Evolutionary conservation across 2,329 filamentous ascomycete species (phyloP).

Genomic region (Mycogone perniciosa): DNA sequence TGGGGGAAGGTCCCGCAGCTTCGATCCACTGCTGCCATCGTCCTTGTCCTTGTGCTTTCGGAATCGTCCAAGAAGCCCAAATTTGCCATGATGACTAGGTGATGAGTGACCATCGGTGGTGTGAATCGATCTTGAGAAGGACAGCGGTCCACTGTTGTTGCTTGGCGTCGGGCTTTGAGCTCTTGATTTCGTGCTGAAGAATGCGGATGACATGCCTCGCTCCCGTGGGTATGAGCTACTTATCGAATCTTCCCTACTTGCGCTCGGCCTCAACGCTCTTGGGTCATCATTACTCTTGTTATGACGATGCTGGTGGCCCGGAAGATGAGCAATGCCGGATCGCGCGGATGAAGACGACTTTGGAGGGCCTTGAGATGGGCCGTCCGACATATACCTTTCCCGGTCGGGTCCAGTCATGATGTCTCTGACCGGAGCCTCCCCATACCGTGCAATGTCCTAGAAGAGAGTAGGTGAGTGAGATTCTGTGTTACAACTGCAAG

Average conservation of each 20-base stretch:
- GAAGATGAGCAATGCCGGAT: slow-evolving; percentile 57
- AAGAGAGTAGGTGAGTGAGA: slow-evolving; percentile 19
- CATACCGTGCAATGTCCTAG: slow-evolving; percentile 69
- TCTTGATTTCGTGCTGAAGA: slow-evolving; percentile 49
- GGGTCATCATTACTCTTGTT: slow-evolving; percentile 64
- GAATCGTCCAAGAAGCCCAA: slow-evolving; percentile 45
- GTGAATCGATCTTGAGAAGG: slow-evolving; percentile 43
- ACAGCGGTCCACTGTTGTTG: slow-evolving; percentile 50
- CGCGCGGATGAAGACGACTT: slow-evolving; percentile 59
- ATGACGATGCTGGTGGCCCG: slow-evolving; percentile 59
- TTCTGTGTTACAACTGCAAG: slow-evolving; percentile 9
- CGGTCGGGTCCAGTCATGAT: slow-evolving; percentile 63
- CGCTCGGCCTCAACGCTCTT: slow-evolving; percentile 61
- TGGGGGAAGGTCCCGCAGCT: slow-evolving; percentile 42
- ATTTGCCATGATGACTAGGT: slow-evolving; percentile 47
- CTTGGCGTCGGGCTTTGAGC: slow-evolving; percentile 80
- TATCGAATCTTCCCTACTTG: slow-evolving; percentile 62
- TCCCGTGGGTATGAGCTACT: slow-evolving; percentile 48
- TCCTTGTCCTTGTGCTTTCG: slow-evolving; percentile 51
- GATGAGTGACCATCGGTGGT: slow-evolving; percentile 50
- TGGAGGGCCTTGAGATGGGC: slow-evolving; percentile 40
- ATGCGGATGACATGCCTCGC: slow-evolving; percentile 38
- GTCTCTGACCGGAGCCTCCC: slow-evolving; percentile 69
- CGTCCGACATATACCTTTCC: slow-evolving; percentile 54
- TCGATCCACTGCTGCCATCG: slow-evolving; percentile 32